Evolutionary conservation across 2,329 filamentous ascomycete species (phyloP).

Genomic region (Rhynchosporium graminicola): DNA sequence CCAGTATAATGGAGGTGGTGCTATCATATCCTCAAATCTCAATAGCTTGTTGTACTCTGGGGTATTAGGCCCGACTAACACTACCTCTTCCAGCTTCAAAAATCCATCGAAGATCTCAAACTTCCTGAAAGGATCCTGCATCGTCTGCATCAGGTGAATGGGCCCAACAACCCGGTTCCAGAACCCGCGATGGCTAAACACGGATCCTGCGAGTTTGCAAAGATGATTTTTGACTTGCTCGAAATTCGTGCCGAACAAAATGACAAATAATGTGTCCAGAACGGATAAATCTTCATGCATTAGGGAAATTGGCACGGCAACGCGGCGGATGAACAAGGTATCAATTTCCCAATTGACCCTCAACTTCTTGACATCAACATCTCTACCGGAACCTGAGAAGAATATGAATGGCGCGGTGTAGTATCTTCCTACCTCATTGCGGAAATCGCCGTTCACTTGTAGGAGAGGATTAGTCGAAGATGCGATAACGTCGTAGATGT

Average conservation of each 20-base stretch:
- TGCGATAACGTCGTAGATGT: background rate
- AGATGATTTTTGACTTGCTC: background rate
- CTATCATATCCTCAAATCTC: background rate
- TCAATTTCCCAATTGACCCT: conserved; percentile 7
- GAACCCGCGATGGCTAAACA: background rate
- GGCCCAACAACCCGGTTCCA: background rate
- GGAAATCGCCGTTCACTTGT: background rate
- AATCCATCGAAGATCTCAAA: background rate
- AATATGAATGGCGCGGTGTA: background rate
- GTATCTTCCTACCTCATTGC: background rate
- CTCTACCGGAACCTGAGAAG: background rate
- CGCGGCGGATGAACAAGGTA: background rate
- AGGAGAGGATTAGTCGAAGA: background rate
- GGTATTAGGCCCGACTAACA: background rate
- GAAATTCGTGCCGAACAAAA: background rate
- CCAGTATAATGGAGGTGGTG: background rate
- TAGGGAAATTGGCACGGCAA: no score
- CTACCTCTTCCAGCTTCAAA: background rate
- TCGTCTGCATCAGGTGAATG: background rate
- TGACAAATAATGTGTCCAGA: background rate
- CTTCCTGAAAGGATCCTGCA: background rate
- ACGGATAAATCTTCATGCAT: no score
- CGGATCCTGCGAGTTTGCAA: background rate
- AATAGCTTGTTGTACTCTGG: background rate
- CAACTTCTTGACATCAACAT: background rate